Evolutionary conservation across 148 eudicot genomes (phyloP).

Genomic region (Camellia lanceoleosa): DNA sequence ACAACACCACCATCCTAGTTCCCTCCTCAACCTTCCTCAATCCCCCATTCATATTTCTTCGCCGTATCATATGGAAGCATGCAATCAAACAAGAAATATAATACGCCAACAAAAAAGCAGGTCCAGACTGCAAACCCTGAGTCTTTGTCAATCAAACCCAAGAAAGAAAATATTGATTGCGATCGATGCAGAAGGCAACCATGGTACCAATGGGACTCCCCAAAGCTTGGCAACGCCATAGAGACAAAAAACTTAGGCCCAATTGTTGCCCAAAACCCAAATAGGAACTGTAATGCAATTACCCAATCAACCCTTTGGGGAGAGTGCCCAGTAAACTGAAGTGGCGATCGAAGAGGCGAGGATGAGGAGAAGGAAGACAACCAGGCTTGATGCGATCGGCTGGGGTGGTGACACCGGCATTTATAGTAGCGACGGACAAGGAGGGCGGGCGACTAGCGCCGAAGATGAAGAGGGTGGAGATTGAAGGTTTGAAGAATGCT

Average conservation of each 20-base stretch:
- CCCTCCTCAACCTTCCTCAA: constrained; percentile 26
- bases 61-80: constrained; percentile 63
- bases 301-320: constrained; percentile 33
- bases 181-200: constrained; percentile 69
- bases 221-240: constrained; percentile 61
- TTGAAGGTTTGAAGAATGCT: constrained; percentile 47
- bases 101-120: constrained; percentile 37
- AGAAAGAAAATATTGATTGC: constrained; percentile 59
- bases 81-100: constrained; percentile 59
- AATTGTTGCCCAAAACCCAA: constrained; percentile 45
- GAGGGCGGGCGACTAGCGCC: constrained; percentile 50
- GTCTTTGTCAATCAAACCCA: constrained; percentile 53
- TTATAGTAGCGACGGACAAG: constrained; percentile 55
- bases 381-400: constrained; percentile 36
- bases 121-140: constrained; percentile 62
- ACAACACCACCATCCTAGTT: not conserved
- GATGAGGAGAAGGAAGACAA: constrained; percentile 26
- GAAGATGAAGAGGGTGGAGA: constrained; percentile 57
- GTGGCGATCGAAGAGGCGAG: constrained; percentile 36
- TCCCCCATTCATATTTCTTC: constrained; percentile 23
- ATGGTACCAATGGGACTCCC: constrained; percentile 62
- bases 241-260: constrained; percentile 39
- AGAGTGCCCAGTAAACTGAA: constrained; percentile 44
- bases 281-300: constrained; percentile 39
- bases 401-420: constrained; percentile 33